These are phyloP conservation scores for Juglanconis sp. DNA, from an alignment of 2,329 filamentous ascomycete genomes.

Conservation along the genomic window DNA sequence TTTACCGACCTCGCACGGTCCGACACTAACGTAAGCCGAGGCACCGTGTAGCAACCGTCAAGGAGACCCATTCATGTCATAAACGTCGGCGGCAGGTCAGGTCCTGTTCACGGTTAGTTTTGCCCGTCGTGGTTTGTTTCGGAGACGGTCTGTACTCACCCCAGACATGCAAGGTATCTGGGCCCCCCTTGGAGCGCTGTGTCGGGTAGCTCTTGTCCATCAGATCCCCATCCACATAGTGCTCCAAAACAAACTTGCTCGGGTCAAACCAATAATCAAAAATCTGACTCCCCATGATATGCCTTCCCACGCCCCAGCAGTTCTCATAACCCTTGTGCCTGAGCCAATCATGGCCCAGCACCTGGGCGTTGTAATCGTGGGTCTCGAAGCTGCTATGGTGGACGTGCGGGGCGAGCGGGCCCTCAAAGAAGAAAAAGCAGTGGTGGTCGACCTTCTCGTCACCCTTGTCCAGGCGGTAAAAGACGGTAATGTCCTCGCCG, in stretches of 20 bases:
- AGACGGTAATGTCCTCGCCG: constrained; percentile 38
- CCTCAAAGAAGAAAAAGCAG: constrained; percentile 49
- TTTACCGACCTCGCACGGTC: background rate
- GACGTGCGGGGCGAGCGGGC: constrained; percentile 45
- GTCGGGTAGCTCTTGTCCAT: constrained; percentile 53
- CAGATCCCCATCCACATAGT: constrained; percentile 69
- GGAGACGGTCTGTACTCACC: constrained; percentile 26
- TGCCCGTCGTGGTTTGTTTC: background rate
- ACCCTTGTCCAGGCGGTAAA: constrained; percentile 44
- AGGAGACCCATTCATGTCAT: constrained; percentile 12
- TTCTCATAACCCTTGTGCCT: constrained; percentile 58
- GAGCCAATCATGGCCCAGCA: constrained; percentile 68
- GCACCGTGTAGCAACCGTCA: no score
- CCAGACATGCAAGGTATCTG: constrained; percentile 45
- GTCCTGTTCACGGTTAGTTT: constrained; percentile 20
- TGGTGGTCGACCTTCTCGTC: constrained; percentile 47
- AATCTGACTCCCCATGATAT: constrained; percentile 67
- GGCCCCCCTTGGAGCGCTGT: constrained; percentile 36
- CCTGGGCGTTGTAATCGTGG: constrained; percentile 68
- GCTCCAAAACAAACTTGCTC: constrained; percentile 61
- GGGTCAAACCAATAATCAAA: constrained; percentile 73
- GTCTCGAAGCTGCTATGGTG: constrained; percentile 70
- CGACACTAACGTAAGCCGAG: background rate
- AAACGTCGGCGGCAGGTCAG: constrained; percentile 27
- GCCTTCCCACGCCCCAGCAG: constrained; percentile 69